These are phyloP conservation scores for Talaromyces rugulosus DNA, from an alignment of 2,329 filamentous ascomycete genomes.

Conservation along the genomic window DNA sequence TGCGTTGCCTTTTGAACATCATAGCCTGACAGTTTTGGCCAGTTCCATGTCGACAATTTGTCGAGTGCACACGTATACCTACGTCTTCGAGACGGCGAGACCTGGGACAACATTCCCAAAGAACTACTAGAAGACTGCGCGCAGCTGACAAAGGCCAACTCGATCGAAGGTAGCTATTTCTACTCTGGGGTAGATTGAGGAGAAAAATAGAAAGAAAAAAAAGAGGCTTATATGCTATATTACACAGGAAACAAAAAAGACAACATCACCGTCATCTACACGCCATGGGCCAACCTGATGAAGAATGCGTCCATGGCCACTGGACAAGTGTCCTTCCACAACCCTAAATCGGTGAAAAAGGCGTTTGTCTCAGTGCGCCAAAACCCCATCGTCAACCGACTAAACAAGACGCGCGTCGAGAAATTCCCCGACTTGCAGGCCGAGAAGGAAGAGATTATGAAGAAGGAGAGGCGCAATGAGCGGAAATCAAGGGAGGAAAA, in stretches of 20 bases:
- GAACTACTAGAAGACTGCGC: conserved; percentile 79
- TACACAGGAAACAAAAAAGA: conserved; percentile 90
- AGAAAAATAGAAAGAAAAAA: not conserved
- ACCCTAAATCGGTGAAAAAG: conserved; percentile 75
- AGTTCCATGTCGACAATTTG: conserved; percentile 98
- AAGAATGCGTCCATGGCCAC: conserved; percentile 95
- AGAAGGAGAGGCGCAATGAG: conserved; percentile 68
- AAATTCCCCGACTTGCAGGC: conserved; percentile 76
- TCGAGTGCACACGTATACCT: conserved; percentile 97
- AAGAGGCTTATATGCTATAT: not conserved
- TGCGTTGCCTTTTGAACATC: not conserved
- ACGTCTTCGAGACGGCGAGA: conserved; percentile 69
- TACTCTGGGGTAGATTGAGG: no score
- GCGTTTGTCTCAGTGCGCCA: conserved; percentile 75
- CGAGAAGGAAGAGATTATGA: conserved; percentile 74
- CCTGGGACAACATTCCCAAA: conserved; percentile 77
- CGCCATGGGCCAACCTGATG: conserved; percentile 91
- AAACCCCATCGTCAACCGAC: conserved; percentile 90
- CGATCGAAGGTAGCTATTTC: conserved; percentile 70
- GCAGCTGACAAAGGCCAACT: conserved; percentile 98
- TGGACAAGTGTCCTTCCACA: conserved; percentile 92
- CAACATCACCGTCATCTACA: conserved; percentile 95
- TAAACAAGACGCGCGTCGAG: conserved; percentile 94
- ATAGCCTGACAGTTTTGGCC: conserved; percentile 2
- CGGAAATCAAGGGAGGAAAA: conserved; percentile 38